Evolutionary conservation across 2,329 filamentous ascomycete species (phyloP).

Genomic region (Fusarium sp.): DNA sequence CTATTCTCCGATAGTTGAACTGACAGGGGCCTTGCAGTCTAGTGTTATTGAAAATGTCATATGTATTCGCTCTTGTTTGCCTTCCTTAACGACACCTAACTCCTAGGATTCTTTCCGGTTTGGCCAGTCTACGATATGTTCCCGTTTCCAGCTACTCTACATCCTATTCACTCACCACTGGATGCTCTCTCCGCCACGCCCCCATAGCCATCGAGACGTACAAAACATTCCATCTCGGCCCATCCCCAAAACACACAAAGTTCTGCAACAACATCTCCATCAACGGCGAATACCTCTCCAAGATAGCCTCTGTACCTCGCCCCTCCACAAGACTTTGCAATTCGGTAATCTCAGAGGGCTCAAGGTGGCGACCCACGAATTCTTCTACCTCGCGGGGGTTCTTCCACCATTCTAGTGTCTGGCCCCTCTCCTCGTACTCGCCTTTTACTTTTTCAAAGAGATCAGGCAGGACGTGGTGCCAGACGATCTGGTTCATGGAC

Average conservation of each 20-base stretch:
- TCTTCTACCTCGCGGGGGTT: constrained; percentile 39
- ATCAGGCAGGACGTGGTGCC: constrained; percentile 1
- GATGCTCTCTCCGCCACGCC: constrained; percentile 25
- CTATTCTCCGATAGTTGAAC: too few relatives aligned
- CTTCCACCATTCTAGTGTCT: constrained; percentile 45
- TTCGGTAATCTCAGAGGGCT: constrained; percentile 31
- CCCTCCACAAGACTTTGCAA: constrained; percentile 43
- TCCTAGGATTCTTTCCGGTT: too few relatives aligned
- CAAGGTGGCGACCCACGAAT: constrained; percentile 38
- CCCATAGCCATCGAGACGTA: constrained; percentile 42
- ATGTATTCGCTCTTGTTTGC: too few relatives aligned
- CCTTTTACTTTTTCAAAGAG: constrained; percentile 26
- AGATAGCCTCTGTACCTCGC: constrained; percentile 20
- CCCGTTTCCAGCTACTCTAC: background rate
- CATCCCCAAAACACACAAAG: constrained; percentile 48
- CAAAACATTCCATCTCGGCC: constrained; percentile 45
- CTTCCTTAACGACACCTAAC: too few relatives aligned
- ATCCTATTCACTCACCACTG: background rate
- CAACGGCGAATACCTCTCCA: constrained; percentile 33
- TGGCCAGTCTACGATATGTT: too few relatives aligned
- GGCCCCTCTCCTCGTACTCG: constrained; percentile 34
- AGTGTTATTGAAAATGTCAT: too few relatives aligned
- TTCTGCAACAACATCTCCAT: constrained; percentile 39
- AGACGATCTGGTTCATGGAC: constrained; percentile 6
- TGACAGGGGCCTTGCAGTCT: too few relatives aligned